Evolutionary conservation across 2,329 filamentous ascomycete genomes (phyloP).

Genomic region (Colletotrichum chlorophyti): DNA sequence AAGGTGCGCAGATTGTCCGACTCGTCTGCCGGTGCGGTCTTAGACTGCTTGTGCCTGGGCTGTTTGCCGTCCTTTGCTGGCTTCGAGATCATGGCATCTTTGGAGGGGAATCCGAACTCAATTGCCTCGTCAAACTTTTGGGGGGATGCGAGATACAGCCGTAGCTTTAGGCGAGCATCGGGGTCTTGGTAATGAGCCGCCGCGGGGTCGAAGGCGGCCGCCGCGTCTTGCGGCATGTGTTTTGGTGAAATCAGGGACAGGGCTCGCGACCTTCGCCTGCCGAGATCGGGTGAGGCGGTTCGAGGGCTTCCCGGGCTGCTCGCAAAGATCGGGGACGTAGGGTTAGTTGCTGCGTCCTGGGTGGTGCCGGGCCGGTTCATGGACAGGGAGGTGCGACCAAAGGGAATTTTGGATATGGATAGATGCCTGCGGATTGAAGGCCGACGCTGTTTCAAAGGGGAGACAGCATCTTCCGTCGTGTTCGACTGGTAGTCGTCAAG

Average conservation of each 20-base stretch:
- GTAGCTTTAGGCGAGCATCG: slow-evolving; percentile 83
- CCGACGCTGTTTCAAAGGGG: slow-evolving; percentile 52
- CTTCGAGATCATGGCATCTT: slow-evolving; percentile 48
- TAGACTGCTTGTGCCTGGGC: slow-evolving; percentile 27
- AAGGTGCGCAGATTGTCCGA: slow-evolving; percentile 64
- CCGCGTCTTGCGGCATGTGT: slow-evolving; percentile 50
- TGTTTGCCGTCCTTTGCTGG: slow-evolving; percentile 39
- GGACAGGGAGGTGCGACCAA: slow-evolving; percentile 61
- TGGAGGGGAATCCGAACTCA: slow-evolving; percentile 87
- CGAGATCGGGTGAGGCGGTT: slow-evolving; percentile 40
- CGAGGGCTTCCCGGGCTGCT: slow-evolving; percentile 25
- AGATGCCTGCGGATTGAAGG: slow-evolving; percentile 74
- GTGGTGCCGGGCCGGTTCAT: slow-evolving; percentile 55
- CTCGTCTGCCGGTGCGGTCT: slow-evolving; percentile 36
- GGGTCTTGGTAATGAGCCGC: slow-evolving; percentile 90
- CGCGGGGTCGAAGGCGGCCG: slow-evolving; percentile 68
- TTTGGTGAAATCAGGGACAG: slow-evolving; percentile 61
- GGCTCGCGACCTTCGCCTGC: slow-evolving; percentile 59
- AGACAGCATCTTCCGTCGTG: slow-evolving; percentile 59
- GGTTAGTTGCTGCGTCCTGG: slow-evolving; percentile 39
- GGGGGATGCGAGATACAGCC: slow-evolving; percentile 84
- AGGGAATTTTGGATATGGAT: slow-evolving; percentile 72
- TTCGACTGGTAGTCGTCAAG: slow-evolving; percentile 76
- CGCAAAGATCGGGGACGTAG: slow-evolving; percentile 34
- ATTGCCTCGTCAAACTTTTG: slow-evolving; percentile 96